Base-by-base conservation (phyloP, 768 basidiomycete species). In the Tylopilus vinaceipallidus region DNA sequence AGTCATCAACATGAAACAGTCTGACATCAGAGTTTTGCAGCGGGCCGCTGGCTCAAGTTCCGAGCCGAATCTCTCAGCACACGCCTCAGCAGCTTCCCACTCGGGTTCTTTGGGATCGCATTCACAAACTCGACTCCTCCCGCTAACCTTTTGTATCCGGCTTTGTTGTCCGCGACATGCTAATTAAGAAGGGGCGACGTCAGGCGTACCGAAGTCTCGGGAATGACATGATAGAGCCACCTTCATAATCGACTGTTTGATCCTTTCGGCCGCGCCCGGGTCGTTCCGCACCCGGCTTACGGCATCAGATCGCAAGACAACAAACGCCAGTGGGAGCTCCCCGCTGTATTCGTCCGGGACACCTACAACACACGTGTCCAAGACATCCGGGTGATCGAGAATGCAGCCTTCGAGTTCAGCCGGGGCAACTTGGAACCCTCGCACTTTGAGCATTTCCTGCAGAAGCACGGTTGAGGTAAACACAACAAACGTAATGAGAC, bases 261-360 rank as follows among this genome's bases (percentile, higher is more conserved):
- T 62, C 39, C 65, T 60, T 3, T 71, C 65, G 1, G 58, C 71
- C 23, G 68, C 55, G 29, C 72, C 61, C 30, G 63, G 61, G 34
- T 64, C 52, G 19, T 74, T 26, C 27, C 47, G 49, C 29, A 70
- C 67, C 38, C 75, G 70, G 32, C 63, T 62, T 10, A 71, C 70
- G 4, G 73, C 68, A 13, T 71, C 70, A 4, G 64, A 57, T 39
- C 69, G 68, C 16, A 81, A 74, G 3, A 84, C 84, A 20, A 90
- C 70, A 62, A 79, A 90, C 8, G 88, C 88, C 45, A 86, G 59
- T 0, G 89, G 88, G 11, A 87, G 56, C 62, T 91, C 88, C 16
- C 88, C 87, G 49, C 77, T 85, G 61, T 84, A 88, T 20, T 89
- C 87, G 57, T 91, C 85, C 1, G 75, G 75, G 17, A 88, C 61